Evolutionary conservation across 441 rosid species (phyloP), one percentile per base, ranked within the genome.

Genomic region (Aleurites moluccanus): DNA sequence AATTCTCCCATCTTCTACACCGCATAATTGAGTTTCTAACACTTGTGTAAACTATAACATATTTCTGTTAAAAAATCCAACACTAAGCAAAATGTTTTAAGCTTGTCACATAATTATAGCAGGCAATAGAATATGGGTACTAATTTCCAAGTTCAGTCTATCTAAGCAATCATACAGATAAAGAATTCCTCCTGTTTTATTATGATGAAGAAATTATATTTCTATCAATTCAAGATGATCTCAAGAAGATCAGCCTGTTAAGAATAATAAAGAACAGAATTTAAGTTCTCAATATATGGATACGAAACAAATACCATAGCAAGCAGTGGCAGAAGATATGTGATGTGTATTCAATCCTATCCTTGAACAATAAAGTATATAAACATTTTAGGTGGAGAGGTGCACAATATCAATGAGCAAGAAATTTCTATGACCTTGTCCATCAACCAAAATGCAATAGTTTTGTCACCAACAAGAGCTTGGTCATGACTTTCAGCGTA

Each of bases 401-500:
- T 44, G 64, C 33, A 52, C 55, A 47, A 45, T 25, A 49, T 40
- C 44, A 13, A 60, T 57, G 20, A 73, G 74, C 14, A 70, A 74
- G 68, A 69, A 69, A 52, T 53, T 67, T 38, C 25, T 33, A 64
- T 40, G 53, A 93, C 99, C 98, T 96, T 89, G 86, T 96, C 99
- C 99, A 96, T 93, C 81, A 96, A 82, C 99, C 99, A 96, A 82
- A 96, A 96, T 13, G 99, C 98, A 70, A 96, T 83, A 25, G 99
- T 96, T 81, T 96, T 96, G 86, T 96, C 98, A 21, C 98, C 99
- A 69, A 96, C 99, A 77, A 96, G 91, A 75, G 99, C 99, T 86
- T 93, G 99, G 84, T 96, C 99, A 81, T 96, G 99, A 85, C 97
- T 90, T 83, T 93, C 99, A 45, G 98, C 98, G 86, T 96, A 96